These are phyloP conservation scores for Podospora appendiculata DNA, from an alignment of 495 filamentous ascomycete genomes.

Conservation along the genomic window DNA sequence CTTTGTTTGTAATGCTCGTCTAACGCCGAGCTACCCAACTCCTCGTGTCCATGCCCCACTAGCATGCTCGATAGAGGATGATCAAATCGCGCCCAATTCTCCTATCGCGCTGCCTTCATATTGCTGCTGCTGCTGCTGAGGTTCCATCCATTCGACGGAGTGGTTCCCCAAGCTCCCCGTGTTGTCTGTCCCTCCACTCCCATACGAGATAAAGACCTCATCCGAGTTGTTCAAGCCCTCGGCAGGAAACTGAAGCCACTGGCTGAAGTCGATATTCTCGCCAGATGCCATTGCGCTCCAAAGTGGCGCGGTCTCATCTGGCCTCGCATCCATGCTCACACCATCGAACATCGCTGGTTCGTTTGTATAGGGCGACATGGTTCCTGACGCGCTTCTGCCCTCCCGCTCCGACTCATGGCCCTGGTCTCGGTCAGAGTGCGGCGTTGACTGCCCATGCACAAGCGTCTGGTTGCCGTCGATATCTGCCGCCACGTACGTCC, in stretches of 20 bases:
- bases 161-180: neutral
- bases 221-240: slow-evolving; percentile 21
- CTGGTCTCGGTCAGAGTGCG: slow-evolving; percentile 16
- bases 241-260: slow-evolving; percentile 36
- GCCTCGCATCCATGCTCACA: too few species aligned
- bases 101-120: neutral
- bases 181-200: neutral
- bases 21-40: too few species aligned
- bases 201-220: slow-evolving; percentile 10
- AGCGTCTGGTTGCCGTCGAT: neutral
- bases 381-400: too few species aligned
- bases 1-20: too few species aligned
- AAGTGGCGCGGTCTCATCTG: neutral
- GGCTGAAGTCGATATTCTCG: slow-evolving; percentile 34
- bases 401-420: neutral
- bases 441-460: slow-evolving; percentile 17
- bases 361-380: too few species aligned
- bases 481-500: neutral
- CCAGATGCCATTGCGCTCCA: neutral
- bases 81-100: neutral
- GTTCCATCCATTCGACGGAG: neutral
- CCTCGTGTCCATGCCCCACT: neutral
- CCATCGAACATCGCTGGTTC: too few species aligned
- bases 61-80: too few species aligned
- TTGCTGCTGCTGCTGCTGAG: neutral